A percentile compares a stretch with the other conserved stretches of the same genome.
phyloP scores from a whole-genome alignment of 345 rosid species.

The Camelina sativa region DNA sequence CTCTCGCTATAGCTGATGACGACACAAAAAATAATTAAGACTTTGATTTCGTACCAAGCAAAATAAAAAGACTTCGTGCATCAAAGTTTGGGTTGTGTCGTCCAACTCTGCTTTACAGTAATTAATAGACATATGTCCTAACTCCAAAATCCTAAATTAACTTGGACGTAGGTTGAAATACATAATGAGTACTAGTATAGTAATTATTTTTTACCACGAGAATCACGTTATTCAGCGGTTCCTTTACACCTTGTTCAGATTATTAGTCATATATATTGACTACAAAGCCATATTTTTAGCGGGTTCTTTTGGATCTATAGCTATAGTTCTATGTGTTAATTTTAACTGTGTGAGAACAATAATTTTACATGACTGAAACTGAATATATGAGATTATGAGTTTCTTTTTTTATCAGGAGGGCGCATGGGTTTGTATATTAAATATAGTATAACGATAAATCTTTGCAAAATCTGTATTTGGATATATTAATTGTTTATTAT shows the following conservation, averaged over 20 bases:
- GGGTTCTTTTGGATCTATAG: no score
- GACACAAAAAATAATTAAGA: background rate
- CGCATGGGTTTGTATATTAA: background rate
- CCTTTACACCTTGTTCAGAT: background rate
- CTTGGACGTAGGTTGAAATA: conserved; percentile 20
- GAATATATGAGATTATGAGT: no score
- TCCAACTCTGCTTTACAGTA: conserved; percentile 9
- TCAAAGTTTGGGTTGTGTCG: background rate
- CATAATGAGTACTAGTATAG: background rate
- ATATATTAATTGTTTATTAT: background rate
- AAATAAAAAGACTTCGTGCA: background rate
- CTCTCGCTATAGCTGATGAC: background rate
- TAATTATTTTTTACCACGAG: conserved; percentile 6
- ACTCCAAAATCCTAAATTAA: background rate
- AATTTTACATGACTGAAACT: no score
- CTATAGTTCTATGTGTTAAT: no score
- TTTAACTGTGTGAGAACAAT: no score
- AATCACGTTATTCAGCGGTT: conserved; percentile 29
- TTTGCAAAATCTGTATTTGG: background rate
- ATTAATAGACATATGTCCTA: background rate
- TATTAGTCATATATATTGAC: no score
- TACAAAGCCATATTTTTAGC: no score
- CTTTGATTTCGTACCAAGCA: background rate
- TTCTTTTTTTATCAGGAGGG: no score
- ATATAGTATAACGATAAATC: background rate